Base-by-base conservation (phyloP, 495 filamentous ascomycete species). In the Penicillium goetzii region DNA sequence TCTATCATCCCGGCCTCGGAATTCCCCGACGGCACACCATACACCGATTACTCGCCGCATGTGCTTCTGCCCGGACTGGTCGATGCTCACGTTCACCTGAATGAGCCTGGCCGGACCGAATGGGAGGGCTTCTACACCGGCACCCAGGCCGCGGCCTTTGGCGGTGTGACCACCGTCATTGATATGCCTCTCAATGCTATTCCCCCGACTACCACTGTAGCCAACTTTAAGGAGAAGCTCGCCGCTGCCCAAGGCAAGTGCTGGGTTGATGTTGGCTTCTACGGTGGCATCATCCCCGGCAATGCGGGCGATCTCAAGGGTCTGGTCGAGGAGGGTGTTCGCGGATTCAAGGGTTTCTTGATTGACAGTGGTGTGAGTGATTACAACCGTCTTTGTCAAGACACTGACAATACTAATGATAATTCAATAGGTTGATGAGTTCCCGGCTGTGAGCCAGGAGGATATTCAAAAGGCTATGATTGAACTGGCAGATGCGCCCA, bases 161-260 rank as follows among this genome's bases (percentile, higher is more conserved):
- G 95, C 21, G 95, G 95, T 62, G 95, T 98, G 53, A 99, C 95
- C n/a, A 97, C 95, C 4, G 91, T 99, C 28, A 83, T 99, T 70
- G 95, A 99, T 77, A 99, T 99, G 95, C 95, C 95, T 50, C 78
- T 99, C 62, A 99, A 99, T 78, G 93, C 95, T 59, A 96, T 99
- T 62, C 95, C 95, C 2, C 95, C 95, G 0, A 99, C 95, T 8
- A 98, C 94, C 49, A 97, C 95, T 0, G 84, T 98, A 7, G 80
- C 84, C 23, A 90, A 89, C 15, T 83, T 99, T 67, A 84, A 89
- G 65, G 89, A 91, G 74, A 99, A 99, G 81, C 79, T 96, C 28
- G 82, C 85, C 38, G 95, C 95, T 55, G 94, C 93, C 32, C 74
- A 88, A 68, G 91, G 91, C 56, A 87, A 97, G 77, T 98, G 95